Evolutionary conservation across 2,329 filamentous ascomycete genomes (phyloP), one percentile per base, ranked within the genome.

Genomic region (Fusarium subglutinans): DNA sequence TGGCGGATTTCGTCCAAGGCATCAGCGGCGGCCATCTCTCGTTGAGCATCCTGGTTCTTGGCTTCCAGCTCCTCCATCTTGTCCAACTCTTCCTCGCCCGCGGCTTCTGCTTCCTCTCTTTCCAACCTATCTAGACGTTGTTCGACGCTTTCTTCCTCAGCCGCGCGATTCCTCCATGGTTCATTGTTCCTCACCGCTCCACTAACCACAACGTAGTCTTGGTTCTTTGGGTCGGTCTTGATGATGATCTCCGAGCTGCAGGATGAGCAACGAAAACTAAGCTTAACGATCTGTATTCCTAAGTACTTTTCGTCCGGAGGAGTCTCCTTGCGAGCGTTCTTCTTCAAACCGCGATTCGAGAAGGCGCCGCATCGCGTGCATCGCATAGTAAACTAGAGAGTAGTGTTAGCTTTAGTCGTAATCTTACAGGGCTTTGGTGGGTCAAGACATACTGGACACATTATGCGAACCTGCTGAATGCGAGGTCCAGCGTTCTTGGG

Each of bases 1-100:
- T 94, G 96, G 63, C 96, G 88, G 65, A 99, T 98, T 84, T 98
- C 95, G 82, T 99, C 96, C 63, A 99, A 85, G 13, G 95, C 96
- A 85, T 99, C 96, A 5, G 96, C 96, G 50, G 98, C 94, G 24
- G 93, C 94, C 95, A 99, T 99, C 83, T 99, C 96, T 45, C 93
- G 89, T 85, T 96, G 95, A 2, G 95, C 95, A 81, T 99, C 96
- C 28, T 93, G 85, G 63, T 96, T 98, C 85, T 98, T 98, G 72
- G 93, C 92, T 84, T 99, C 96, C 53, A 99, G 84, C 80, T 98
- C 95, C 65, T 93, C 93, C 97, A 99, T 99, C 28, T 94, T 94
- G 82, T 98, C 95, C 74, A 91, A 88, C 82, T 98, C 94, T 66
- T 92, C 89, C 60, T 88, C 87, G 43, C 88, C 90, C 15, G 88